phyloP scores from a whole-genome alignment of 1,284 basidiomycete genomes.

The Athelia sp. region DNA sequence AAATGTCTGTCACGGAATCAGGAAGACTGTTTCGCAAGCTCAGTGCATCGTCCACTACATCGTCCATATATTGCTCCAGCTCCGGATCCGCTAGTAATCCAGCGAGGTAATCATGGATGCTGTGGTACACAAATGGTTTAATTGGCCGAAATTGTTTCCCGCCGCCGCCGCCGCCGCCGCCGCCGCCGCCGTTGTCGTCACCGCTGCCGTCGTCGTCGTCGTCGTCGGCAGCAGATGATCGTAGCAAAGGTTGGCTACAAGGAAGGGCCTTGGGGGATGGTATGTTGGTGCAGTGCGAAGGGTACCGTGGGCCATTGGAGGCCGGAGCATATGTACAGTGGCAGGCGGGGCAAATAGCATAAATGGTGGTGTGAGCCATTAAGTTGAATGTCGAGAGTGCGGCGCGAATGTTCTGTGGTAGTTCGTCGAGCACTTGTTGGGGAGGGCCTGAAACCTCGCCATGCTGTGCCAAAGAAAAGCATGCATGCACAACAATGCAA shows the following conservation, averaged over 20 bases:
- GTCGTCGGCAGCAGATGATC: conserved; percentile 5
- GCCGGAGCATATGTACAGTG: conserved; percentile 12
- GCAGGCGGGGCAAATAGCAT: conserved; percentile 15
- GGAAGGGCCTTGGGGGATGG: neutral
- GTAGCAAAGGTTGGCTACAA: conserved; percentile 7
- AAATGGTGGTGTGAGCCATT: conserved; percentile 12
- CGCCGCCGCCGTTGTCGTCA: neutral
- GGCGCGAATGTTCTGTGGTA: conserved; percentile 11
- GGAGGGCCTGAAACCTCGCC: conserved; percentile 4
- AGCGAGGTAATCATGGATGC: conserved; percentile 12
- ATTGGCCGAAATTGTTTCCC: neutral
- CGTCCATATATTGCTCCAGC: conserved; percentile 11
- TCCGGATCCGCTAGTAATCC: conserved; percentile 11
- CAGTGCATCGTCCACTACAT: conserved; percentile 10
- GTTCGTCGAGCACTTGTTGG: conserved; percentile 8
- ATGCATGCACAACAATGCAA: conserved; percentile 12
- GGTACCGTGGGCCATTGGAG: conserved; percentile 7
- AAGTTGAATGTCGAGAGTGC: conserved; percentile 17
- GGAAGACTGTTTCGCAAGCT: neutral
- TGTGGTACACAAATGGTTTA: conserved; percentile 10
- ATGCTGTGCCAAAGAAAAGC: conserved; percentile 1
- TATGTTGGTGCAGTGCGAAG: conserved; percentile 8
- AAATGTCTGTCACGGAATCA: neutral
- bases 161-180: neutral
- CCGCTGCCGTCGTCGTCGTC: too few species aligned